phyloP scores from a whole-genome alignment of 805 yeast genomes.

The Suhomyces vadensis region DNA sequence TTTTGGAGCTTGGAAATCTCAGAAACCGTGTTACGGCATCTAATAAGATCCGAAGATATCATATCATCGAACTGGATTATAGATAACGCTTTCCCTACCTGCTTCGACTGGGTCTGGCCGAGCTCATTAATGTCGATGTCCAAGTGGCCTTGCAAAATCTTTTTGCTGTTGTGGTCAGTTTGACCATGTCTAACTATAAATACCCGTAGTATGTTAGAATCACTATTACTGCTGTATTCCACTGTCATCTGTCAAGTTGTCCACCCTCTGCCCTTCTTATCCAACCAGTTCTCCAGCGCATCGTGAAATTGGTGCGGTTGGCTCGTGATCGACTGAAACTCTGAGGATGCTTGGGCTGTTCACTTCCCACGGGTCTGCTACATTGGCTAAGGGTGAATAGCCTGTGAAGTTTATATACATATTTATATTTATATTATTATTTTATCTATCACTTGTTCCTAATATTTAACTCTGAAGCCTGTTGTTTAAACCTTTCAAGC shows the following conservation, averaged over 20 bases:
- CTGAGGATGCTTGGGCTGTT: too few species aligned
- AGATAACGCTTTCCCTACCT: conserved; percentile 49
- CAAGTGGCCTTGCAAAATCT: conserved; percentile 77
- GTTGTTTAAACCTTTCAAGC: conserved; percentile 28
- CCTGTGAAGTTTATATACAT: too few species aligned
- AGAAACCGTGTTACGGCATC: conserved; percentile 63
- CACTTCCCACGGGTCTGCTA: too few species aligned
- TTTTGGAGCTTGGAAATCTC: conserved; percentile 37
- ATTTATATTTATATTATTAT: too few species aligned
- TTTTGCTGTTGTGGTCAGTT: conserved; percentile 68
- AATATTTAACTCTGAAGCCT: neutral
- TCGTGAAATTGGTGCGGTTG: too few species aligned
- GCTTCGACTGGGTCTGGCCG: conserved; percentile 62
- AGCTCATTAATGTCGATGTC: conserved; percentile 63
- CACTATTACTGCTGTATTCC: conserved; percentile 27
- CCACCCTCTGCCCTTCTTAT: neutral
- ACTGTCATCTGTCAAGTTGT: conserved; percentile 17
- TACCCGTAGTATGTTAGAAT: conserved; percentile 43
- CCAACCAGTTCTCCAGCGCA: too few species aligned
- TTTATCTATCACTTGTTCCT: neutral
- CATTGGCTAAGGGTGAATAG: too few species aligned
- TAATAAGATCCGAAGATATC: conserved; percentile 51
- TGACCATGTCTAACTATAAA: conserved; percentile 83
- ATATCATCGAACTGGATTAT: conserved; percentile 45
- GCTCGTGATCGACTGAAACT: too few species aligned